A percentile compares a stretch with the other conserved stretches of the same genome.
Conservation (phyloP, 495 filamentous ascomycete genomes). For the Baudoinia panamericana region DNA sequence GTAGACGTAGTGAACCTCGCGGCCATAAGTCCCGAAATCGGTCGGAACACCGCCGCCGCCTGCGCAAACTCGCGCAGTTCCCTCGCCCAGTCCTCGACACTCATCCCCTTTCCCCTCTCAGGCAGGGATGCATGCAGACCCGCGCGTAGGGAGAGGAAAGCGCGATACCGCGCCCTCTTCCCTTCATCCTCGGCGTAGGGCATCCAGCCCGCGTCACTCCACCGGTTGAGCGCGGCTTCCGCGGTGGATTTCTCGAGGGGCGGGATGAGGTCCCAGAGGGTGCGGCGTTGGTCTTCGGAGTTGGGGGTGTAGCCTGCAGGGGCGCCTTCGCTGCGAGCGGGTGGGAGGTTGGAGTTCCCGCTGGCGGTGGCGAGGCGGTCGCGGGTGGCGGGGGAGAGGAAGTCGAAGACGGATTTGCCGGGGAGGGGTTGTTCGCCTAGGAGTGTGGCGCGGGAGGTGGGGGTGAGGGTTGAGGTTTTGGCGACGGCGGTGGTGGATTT, state of each 20-base stretch:
- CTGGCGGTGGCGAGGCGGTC: constrained; percentile 63
- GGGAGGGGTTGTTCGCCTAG: constrained; percentile 74
- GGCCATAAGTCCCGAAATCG: constrained; percentile 82
- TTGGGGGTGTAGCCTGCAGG: constrained; percentile 41
- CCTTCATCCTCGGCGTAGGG: constrained; percentile 72
- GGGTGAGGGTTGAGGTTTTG: constrained; percentile 61
- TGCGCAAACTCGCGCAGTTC: constrained; percentile 80
- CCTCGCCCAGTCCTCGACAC: constrained; percentile 59
- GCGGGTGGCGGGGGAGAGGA: constrained; percentile 67
- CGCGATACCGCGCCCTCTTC: constrained; percentile 65
- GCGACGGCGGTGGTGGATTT: constrained; percentile 62
- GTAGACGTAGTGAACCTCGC: constrained; percentile 76
- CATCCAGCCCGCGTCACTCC: constrained; percentile 54
- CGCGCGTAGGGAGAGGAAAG: constrained; percentile 67
- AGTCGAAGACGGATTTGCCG: constrained; percentile 92
- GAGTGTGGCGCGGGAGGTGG: constrained; percentile 64
- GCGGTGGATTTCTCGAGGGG: constrained; percentile 61
- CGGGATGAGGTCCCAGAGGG: constrained; percentile 55
- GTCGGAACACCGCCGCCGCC: constrained; percentile 84
- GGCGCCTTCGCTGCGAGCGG: constrained; percentile 56
- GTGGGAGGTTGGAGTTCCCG: constrained; percentile 63
- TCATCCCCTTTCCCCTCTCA: constrained; percentile 33
- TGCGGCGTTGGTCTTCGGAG: constrained; percentile 44
- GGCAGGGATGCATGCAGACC: constrained; percentile 49
- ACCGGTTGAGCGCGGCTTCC: constrained; percentile 59